A percentile compares a stretch with the other conserved stretches of the same genome.
Evolutionary conservation across 768 basidiomycete species (phyloP).

Genomic region (Rhizopogon vesiculosus): DNA sequence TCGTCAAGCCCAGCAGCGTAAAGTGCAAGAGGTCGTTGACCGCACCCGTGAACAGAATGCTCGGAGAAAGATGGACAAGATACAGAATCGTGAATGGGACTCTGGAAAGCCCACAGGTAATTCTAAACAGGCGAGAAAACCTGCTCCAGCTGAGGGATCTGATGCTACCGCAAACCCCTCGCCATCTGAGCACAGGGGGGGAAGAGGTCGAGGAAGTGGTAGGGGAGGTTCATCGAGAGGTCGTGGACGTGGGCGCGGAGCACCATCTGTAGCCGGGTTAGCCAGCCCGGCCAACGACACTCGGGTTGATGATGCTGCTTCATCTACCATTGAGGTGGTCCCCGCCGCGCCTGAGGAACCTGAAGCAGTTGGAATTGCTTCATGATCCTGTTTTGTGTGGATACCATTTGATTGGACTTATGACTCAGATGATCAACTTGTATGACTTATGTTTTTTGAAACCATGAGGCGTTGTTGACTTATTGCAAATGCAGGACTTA

Average conservation of each 20-base stretch:
- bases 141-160: slow-evolving; percentile 4
- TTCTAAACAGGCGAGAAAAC: slow-evolving; percentile 11
- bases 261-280: slow-evolving; percentile 5
- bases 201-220: slow-evolving; percentile 26
- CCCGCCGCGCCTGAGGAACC: background rate
- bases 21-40: slow-evolving; percentile 66
- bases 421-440: background rate
- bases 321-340: background rate
- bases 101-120: slow-evolving; percentile 50
- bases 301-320: background rate
- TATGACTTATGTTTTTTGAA: background rate
- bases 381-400: background rate
- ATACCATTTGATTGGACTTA: background rate
- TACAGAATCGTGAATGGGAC: slow-evolving; percentile 80
- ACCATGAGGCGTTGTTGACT: slow-evolving; percentile 1
- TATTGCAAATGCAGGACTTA: background rate
- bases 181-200: slow-evolving; percentile 14
- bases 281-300: background rate
- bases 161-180: slow-evolving; percentile 6
- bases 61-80: slow-evolving; percentile 77
- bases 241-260: slow-evolving; percentile 32
- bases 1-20: slow-evolving; percentile 52
- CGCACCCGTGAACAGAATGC: slow-evolving; percentile 75
- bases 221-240: slow-evolving; percentile 28
- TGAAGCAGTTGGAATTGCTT: slow-evolving; percentile 1